Conservation (phyloP, 306 rosid genomes). For the Medicago lupulina region DNA sequence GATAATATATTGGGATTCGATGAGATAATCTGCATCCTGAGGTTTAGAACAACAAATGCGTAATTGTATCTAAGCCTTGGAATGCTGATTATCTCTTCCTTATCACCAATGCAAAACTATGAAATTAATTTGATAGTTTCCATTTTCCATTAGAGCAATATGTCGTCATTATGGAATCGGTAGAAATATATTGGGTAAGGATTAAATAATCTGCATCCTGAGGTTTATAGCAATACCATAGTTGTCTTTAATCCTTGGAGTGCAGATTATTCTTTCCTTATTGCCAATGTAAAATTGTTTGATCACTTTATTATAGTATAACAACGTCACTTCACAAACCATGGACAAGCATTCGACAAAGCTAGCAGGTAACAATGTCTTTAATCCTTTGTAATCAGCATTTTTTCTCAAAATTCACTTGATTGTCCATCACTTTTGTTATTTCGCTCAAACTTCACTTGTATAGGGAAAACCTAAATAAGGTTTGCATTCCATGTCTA, state of each 20-base stretch:
- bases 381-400: too few relatives aligned
- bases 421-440: too few relatives aligned
- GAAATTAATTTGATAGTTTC: background rate
- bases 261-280: slow-evolving; percentile 38
- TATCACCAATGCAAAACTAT: background rate
- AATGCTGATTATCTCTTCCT: slow-evolving; percentile 1
- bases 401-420: too few relatives aligned
- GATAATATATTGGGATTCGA: background rate
- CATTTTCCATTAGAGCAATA: too few relatives aligned
- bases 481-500: too few relatives aligned
- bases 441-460: background rate
- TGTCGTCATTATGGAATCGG: too few relatives aligned
- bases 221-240: slow-evolving; percentile 49
- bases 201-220: slow-evolving; percentile 38
- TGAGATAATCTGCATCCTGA: slow-evolving; percentile 17
- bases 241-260: slow-evolving; percentile 22
- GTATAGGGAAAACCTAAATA: too few relatives aligned
- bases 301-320: background rate
- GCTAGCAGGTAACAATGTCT: too few relatives aligned
- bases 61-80: slow-evolving; percentile 8
- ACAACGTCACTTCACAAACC: background rate
- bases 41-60: slow-evolving; percentile 51
- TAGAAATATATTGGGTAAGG: slow-evolving; percentile 15
- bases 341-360: background rate
- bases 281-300: background rate